These are phyloP conservation scores for Trichoderma virens DNA, from an alignment of 495 filamentous ascomycete species.

Conservation along the genomic window DNA sequence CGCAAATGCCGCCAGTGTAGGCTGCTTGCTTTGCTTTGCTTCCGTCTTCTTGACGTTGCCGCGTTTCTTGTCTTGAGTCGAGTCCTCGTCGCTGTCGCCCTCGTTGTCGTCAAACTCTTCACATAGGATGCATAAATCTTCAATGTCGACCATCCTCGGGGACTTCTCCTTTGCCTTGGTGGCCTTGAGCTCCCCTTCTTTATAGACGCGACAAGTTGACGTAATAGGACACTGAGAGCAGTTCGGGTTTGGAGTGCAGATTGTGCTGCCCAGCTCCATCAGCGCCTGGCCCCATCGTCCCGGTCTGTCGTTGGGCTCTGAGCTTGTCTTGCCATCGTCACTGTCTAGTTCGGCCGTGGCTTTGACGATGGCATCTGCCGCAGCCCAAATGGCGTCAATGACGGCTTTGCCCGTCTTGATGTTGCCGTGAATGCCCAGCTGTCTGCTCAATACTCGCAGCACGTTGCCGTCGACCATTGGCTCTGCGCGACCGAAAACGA, in stretches of 20 bases:
- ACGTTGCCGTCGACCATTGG: slow-evolving; percentile 45
- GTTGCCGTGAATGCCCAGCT: slow-evolving; percentile 33
- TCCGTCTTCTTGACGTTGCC: neutral
- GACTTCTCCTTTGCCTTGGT: neutral
- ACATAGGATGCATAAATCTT: slow-evolving; percentile 34
- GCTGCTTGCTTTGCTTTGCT: slow-evolving; percentile 11
- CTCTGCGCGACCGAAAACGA: slow-evolving; percentile 35
- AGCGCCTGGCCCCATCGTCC: slow-evolving; percentile 40
- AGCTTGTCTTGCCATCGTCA: slow-evolving; percentile 13
- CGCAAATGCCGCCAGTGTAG: slow-evolving; percentile 10
- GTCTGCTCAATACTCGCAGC: slow-evolving; percentile 34
- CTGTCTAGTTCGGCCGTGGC: neutral
- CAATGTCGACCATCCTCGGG: slow-evolving; percentile 23
- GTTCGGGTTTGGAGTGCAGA: slow-evolving; percentile 39
- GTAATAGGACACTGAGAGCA: slow-evolving; percentile 34
- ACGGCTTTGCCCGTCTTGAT: slow-evolving; percentile 31
- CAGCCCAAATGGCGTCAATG: slow-evolving; percentile 34
- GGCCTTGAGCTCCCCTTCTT: slow-evolving; percentile 21
- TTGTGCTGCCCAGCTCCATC: slow-evolving; percentile 42
- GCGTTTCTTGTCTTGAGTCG: neutral
- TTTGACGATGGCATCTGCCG: slow-evolving; percentile 30
- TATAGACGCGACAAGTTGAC: slow-evolving; percentile 34
- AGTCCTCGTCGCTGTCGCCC: neutral
- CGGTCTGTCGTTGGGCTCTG: slow-evolving; percentile 25
- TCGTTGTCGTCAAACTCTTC: slow-evolving; percentile 24